These are phyloP conservation scores for Carex littledalei DNA, from an alignment of 176 grass and related monocot genomes.

Conservation along the genomic window DNA sequence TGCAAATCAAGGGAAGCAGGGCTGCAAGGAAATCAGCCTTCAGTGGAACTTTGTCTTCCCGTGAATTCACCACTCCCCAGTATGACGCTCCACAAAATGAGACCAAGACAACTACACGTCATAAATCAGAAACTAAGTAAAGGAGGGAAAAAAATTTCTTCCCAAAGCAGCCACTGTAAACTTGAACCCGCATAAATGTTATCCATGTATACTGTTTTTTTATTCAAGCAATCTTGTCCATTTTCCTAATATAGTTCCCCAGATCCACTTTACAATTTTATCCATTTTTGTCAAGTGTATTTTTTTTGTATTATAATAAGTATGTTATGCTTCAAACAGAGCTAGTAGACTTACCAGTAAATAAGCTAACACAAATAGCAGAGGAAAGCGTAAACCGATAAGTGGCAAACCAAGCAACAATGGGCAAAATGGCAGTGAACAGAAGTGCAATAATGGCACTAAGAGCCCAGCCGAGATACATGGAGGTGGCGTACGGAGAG, in stretches of 20 bases:
- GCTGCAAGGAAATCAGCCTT: constrained; percentile 94
- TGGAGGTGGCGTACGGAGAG: constrained; percentile 90
- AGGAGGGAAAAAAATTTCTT: background rate
- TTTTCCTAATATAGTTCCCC: background rate
- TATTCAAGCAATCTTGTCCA: background rate
- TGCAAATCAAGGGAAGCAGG: constrained; percentile 87
- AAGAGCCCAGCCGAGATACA: constrained; percentile 97
- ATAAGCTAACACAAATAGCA: constrained; percentile 82
- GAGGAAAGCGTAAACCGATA: constrained; percentile 88
- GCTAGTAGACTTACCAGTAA: constrained; percentile 48
- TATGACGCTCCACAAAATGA: constrained; percentile 78
- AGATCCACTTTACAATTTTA: background rate
- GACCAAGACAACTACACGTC: constrained; percentile 72
- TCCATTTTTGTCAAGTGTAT: background rate
- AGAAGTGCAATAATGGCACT: constrained; percentile 76
- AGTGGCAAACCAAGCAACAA: constrained; percentile 95
- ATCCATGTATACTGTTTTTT: constrained; percentile 5
- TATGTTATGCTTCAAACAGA: constrained; percentile 18
- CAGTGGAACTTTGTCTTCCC: constrained; percentile 67
- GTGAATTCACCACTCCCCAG: constrained; percentile 91
- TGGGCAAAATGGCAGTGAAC: constrained; percentile 70
- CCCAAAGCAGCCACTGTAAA: background rate
- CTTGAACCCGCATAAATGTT: background rate
- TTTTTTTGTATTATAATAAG: background rate
- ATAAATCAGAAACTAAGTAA: constrained; percentile 21